Evolutionary conservation across 2,329 filamentous ascomycete species (phyloP), one percentile per base, ranked within the genome.

Genomic region (Xylaria sp.): DNA sequence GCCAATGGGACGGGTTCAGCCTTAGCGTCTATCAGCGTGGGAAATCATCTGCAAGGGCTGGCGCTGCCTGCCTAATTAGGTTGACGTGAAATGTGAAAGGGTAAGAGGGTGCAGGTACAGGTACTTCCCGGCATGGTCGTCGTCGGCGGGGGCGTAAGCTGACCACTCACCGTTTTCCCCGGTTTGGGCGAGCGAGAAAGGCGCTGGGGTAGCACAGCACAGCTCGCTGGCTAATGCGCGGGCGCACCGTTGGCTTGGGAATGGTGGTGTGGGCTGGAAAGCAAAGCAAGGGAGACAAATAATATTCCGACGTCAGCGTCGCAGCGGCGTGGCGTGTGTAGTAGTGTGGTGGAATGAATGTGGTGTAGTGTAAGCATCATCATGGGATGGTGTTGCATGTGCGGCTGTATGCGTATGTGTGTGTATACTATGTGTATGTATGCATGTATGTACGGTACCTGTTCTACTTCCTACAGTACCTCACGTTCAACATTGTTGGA

Each of bases 81-180:
- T 35, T 9, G 32, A 35, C 32, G 16, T 44, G 18, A 18, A n/a
- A 18, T 44, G 16, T 44, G 40, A 44, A 13, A 5, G 16, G 5
- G 40, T 44, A 13, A 42, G 13, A 5, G 18, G 13, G 50, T 32
- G n/a, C 35, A 35, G 60, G 68, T 69, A 69, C 27, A 27, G 47
- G 60, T 69, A 69, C 65, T 55, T 60, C 18, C 6, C 40, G 5
- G 16, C 16, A n/a, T 18, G 40, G 10, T 59, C 25, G 54, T 21
- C 37, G 10, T 59, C 25, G 54, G 16, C 37, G 32, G 29, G 35
- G 44, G 59, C 55, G 66, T 71, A 71, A 69, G 66, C 69, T 71
- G 69, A 64, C 69, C 65, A 68, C 48, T 70, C 62, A 60, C 42
- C 63, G 42, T 35, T 63, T 68, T 51, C 64, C 60, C 65, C 68